These are phyloP conservation scores for Rhizophagus clarus DNA, from an alignment of 192 early-diverging fungal genomes.

Conservation along the genomic window DNA sequence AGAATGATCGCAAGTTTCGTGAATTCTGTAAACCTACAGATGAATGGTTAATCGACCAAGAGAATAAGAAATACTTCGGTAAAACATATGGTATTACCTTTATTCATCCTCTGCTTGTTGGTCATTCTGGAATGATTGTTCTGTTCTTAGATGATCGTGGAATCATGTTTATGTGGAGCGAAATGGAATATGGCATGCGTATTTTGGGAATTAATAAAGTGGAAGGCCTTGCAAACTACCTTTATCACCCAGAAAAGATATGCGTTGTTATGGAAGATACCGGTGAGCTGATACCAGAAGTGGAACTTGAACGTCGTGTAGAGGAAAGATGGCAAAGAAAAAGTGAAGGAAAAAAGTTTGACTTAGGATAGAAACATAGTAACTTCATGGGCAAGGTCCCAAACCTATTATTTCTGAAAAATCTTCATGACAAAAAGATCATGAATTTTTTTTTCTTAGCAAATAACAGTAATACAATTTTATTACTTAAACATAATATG, in stretches of 20 bases:
- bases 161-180: conserved; percentile 12
- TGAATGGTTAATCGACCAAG: too few species aligned
- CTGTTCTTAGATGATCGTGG: conserved; percentile 9
- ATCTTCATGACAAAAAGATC: too few species aligned
- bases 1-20: conserved; percentile 2
- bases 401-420: too few species aligned
- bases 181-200: neutral
- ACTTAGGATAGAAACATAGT: too few species aligned
- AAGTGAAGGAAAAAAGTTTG: too few species aligned
- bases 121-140: conserved; percentile 18
- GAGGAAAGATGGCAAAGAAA: too few species aligned
- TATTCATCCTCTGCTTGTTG: neutral
- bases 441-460: too few species aligned
- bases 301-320: neutral
- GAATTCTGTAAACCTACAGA: too few species aligned
- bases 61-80: neutral
- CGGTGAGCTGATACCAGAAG: neutral
- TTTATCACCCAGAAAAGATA: neutral
- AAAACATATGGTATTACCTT: neutral
- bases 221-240: neutral
- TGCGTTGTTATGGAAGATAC: neutral
- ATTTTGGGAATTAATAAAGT: neutral
- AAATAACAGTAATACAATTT: too few species aligned
- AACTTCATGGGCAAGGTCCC: too few species aligned
- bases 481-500: too few species aligned